phyloP scores from a whole-genome alignment of 495 filamentous ascomycete genomes.

The Penicillium manginii region DNA sequence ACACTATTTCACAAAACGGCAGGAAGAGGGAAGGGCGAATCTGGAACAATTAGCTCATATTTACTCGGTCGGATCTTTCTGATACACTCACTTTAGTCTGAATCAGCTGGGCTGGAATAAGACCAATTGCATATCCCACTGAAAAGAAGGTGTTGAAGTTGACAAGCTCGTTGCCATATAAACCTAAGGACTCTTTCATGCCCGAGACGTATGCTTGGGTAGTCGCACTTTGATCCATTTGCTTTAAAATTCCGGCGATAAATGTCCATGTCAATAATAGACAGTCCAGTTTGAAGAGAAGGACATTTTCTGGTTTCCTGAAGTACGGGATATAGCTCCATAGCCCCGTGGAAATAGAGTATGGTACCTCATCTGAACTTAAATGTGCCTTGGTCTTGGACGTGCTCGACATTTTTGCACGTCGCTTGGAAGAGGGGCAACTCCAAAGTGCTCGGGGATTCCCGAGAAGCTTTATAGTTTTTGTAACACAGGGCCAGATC shows the following conservation, averaged over 20 bases:
- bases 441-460: background rate
- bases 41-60: background rate
- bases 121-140: constrained; percentile 11
- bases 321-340: constrained; percentile 8
- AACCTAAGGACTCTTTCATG: constrained; percentile 9
- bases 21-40: constrained; percentile 6
- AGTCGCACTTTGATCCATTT: constrained; percentile 14
- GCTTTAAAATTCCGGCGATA: constrained; percentile 15
- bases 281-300: constrained; percentile 10
- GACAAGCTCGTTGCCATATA: constrained; percentile 11
- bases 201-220: constrained; percentile 11
- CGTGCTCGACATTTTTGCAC: background rate
- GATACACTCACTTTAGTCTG: constrained; percentile 9
- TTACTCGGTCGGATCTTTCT: background rate
- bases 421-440: background rate
- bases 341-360: background rate
- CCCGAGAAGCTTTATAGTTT: background rate
- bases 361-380: background rate
- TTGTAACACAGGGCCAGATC: background rate
- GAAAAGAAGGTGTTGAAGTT: constrained; percentile 10
- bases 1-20: constrained; percentile 13
- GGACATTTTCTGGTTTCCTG: constrained; percentile 7
- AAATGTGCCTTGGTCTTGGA: background rate
- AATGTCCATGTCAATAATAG: constrained; percentile 15
- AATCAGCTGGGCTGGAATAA: constrained; percentile 12